Evolutionary conservation across 768 basidiomycete genomes (phyloP).

Genomic region (Boletus sp.): DNA sequence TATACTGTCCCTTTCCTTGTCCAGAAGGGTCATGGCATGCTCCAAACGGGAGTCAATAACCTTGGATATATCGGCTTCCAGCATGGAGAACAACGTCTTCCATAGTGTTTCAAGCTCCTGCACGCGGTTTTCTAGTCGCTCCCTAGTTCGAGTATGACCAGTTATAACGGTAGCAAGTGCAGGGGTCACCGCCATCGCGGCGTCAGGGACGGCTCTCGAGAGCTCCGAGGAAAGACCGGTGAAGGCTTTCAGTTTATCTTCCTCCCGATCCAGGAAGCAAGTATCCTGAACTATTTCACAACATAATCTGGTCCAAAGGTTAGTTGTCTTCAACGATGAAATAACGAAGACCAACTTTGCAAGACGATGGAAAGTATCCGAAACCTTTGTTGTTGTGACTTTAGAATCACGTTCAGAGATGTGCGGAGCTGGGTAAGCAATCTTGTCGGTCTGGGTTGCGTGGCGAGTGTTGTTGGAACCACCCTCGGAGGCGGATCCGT

Average conservation of each 20-base stretch:
- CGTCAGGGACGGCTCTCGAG: slow-evolving; percentile 42
- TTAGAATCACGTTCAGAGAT: slow-evolving; percentile 3
- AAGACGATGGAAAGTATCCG: slow-evolving; percentile 40
- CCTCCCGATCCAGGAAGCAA: slow-evolving; percentile 43
- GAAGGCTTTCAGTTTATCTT: slow-evolving; percentile 48
- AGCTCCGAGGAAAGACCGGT: slow-evolving; percentile 48
- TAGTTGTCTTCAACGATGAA: slow-evolving; percentile 8
- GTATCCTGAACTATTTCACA: slow-evolving; percentile 44
- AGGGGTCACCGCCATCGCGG: slow-evolving; percentile 43
- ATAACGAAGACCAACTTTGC: slow-evolving; percentile 29
- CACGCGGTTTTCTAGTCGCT: slow-evolving; percentile 39
- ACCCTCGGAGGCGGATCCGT: slow-evolving; percentile 6
- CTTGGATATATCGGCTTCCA: slow-evolving; percentile 41
- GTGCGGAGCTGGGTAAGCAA: not conserved
- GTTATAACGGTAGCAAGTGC: slow-evolving; percentile 45
- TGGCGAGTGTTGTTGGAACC: slow-evolving; percentile 6
- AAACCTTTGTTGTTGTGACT: slow-evolving; percentile 7
- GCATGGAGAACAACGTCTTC: slow-evolving; percentile 43
- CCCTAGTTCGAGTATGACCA: slow-evolving; percentile 42
- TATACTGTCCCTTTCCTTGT: slow-evolving; percentile 29
- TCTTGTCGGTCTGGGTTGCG: slow-evolving; percentile 8
- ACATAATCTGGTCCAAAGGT: slow-evolving; percentile 38
- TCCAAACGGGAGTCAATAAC: slow-evolving; percentile 33
- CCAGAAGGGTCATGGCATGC: slow-evolving; percentile 34
- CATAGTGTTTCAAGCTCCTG: slow-evolving; percentile 45